Evolutionary conservation across 768 basidiomycete genomes (phyloP), one percentile per base, ranked within the genome.

Genomic region (Pleurotus cornucopiae): DNA sequence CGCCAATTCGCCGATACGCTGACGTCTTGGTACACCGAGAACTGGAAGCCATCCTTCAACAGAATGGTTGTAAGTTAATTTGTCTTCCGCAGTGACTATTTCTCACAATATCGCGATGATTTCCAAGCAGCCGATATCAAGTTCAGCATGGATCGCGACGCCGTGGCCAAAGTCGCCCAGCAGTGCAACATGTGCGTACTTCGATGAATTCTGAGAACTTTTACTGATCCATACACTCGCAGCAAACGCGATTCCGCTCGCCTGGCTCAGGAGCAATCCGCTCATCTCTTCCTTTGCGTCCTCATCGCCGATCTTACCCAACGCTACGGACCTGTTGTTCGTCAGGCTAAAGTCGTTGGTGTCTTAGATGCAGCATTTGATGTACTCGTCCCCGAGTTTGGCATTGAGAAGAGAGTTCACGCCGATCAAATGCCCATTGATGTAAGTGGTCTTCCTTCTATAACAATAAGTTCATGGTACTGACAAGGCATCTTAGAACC

Each of bases 351-450:
- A 63, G 96, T 99, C 57, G 89, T 95, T 45, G 89, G 89, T 57
- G 96, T 99, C 30, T 80, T 98, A n/a, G 97, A 99, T 66, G 90
- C 93, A 51, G 97, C 97, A 1, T 98, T 98, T 64, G 97, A 99
- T 66, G 96, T 99, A 25, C 75, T 96, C 30, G 85, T 98, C 11
- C 90, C 93, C 41, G 97, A 98, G 69, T 98, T 98, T 67, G 93
- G 96, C 30, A 98, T 99, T 62, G 97, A 99, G 76, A 99, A 99
- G 77, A 84, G 97, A 38, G 95, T 98, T 2, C 97, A 98, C 64
- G 92, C 95, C 41, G 97, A 98, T 67, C 94, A 98, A 73, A 97
- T 99, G 92, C 96, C 97, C 21, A 92, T 97, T 57, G 93, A 97
- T 61, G 93, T 94, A 66, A 73, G 87, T 71, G 6, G 30, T 46